Evolutionary conservation across 148 eudicot species (phyloP).

Genomic region (Persicaria maculosa): DNA sequence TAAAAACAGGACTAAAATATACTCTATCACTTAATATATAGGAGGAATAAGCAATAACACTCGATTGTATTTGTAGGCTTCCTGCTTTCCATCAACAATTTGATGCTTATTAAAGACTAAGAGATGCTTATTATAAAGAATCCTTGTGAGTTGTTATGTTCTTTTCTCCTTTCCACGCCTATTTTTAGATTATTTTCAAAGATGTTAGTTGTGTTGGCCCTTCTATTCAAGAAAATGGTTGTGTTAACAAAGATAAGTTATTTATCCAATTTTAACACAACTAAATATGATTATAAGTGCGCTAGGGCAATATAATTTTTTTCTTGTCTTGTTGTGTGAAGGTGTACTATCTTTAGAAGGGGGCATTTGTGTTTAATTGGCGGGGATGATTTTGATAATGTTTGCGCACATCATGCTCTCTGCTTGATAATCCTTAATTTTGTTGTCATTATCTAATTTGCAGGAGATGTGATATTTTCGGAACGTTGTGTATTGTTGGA

Average conservation of each 20-base stretch:
- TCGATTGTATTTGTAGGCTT: no score
- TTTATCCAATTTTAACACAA: no score
- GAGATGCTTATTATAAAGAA: no score
- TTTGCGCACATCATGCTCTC: background rate
- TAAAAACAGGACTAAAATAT: no score
- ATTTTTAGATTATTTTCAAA: background rate
- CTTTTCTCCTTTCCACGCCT: background rate
- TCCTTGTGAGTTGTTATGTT: background rate
- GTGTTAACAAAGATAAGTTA: background rate
- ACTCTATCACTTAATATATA: no score
- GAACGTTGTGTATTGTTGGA: no score
- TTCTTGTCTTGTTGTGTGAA: background rate
- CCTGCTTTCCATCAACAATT: no score
- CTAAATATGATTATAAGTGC: background rate
- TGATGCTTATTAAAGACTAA: no score
- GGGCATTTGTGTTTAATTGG: background rate
- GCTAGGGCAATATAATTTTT: background rate
- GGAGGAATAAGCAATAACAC: no score
- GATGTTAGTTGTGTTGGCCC: background rate
- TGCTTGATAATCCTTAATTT: background rate
- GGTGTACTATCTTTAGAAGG: background rate
- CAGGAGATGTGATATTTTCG: conserved; percentile 86
- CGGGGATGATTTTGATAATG: background rate
- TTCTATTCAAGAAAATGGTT: background rate
- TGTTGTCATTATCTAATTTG: conserved; percentile 20